A percentile compares a stretch with the other conserved stretches of the same genome.
Conservation (phyloP, 2,329 filamentous ascomycete species). For the Metarhizium album region DNA sequence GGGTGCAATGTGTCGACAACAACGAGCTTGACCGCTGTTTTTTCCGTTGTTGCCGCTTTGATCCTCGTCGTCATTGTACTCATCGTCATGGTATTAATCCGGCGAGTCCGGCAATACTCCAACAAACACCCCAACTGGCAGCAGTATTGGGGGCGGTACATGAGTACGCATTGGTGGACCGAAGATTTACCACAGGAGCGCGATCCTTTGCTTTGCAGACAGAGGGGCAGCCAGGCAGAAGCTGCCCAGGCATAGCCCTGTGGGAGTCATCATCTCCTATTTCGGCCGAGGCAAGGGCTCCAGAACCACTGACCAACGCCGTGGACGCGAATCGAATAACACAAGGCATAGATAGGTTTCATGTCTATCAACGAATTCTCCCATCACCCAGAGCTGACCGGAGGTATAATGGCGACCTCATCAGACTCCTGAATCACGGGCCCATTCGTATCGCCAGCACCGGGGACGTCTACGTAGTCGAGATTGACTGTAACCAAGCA, state of each 20-base stretch:
- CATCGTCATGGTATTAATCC: constrained; percentile 6
- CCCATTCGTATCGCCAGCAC: constrained; percentile 27
- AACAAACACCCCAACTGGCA: constrained; percentile 13
- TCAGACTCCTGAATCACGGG: constrained; percentile 58
- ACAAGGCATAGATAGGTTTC: background rate
- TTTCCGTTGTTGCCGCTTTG: constrained; percentile 19
- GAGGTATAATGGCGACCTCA: constrained; percentile 80
- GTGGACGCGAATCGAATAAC: background rate
- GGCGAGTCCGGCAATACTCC: constrained; percentile 13
- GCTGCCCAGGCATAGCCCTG: background rate
- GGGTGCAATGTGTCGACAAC: constrained; percentile 26
- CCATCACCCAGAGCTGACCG: constrained; percentile 69
- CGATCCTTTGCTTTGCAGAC: constrained; percentile 13
- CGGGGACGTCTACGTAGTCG: constrained; percentile 63
- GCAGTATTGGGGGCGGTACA: constrained; percentile 8
- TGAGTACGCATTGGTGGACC: constrained; percentile 5
- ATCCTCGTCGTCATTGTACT: constrained; percentile 14
- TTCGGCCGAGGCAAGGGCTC: background rate
- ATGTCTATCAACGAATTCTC: background rate
- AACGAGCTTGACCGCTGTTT: constrained; percentile 19
- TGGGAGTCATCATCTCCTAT: background rate
- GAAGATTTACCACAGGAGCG: constrained; percentile 9
- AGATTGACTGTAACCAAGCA: constrained; percentile 73
- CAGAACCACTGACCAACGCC: background rate
- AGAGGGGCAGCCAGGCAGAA: background rate